Conservation (phyloP, 495 filamentous ascomycete species). For the Penicillium cosmopolitanum region DNA sequence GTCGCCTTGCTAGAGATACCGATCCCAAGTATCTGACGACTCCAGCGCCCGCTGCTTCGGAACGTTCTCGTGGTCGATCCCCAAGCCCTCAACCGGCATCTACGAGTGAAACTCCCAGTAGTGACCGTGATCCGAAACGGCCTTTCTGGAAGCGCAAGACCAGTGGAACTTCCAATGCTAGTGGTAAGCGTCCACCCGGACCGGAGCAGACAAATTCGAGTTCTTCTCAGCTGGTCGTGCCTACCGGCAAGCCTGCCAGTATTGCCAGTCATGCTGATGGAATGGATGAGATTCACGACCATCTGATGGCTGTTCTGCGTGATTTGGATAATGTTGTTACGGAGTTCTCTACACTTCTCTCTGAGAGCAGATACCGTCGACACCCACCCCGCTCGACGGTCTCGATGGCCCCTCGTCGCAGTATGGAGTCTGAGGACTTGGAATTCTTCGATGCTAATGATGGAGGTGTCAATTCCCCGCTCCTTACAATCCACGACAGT, state of each 20-base stretch:
- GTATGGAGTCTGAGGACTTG: constrained; percentile 77
- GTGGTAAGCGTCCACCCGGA: constrained; percentile 30
- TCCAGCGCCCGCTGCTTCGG: constrained; percentile 20
- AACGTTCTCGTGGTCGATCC: constrained; percentile 41
- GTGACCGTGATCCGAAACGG: constrained; percentile 45
- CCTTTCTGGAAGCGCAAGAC: constrained; percentile 92
- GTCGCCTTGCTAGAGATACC: constrained; percentile 80
- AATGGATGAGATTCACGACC: constrained; percentile 68
- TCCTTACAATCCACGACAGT: constrained; percentile 74
- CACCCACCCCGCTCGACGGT: constrained; percentile 46
- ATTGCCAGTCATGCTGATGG: constrained; percentile 48
- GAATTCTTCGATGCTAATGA: constrained; percentile 95
- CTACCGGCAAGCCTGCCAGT: constrained; percentile 45
- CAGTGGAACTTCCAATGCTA: constrained; percentile 45
- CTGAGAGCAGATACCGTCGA: constrained; percentile 78
- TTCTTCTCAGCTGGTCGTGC: constrained; percentile 61
- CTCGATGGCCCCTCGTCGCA: constrained; percentile 63
- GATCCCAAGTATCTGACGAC: constrained; percentile 62
- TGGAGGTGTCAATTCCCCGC: constrained; percentile 64
- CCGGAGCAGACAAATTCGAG: constrained; percentile 44
- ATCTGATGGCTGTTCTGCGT: constrained; percentile 75
- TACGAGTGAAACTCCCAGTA: constrained; percentile 39
- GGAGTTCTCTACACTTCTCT: constrained; percentile 77
- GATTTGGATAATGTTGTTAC: constrained; percentile 81
- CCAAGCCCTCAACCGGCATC: constrained; percentile 41